Conservation (phyloP, 2,329 filamentous ascomycete genomes). For the Aureobasidium leucospermi region DNA sequence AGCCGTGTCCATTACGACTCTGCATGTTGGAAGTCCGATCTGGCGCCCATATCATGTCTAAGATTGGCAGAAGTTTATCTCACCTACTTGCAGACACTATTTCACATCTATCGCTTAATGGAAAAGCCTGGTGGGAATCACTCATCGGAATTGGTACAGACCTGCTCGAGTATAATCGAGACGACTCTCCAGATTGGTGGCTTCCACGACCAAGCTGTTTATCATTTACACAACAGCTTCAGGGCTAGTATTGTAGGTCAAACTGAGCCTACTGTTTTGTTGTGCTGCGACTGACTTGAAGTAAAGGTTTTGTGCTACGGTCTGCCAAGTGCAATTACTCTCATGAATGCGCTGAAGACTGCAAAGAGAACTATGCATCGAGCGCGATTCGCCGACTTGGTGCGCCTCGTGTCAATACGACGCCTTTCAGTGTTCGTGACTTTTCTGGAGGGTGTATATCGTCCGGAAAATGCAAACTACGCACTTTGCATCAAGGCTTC, state of each 20-base stretch:
- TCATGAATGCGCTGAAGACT: conserved; percentile 15
- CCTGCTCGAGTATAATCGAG: conserved; percentile 15
- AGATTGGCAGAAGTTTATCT: conserved; percentile 18
- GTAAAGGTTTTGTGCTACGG: conserved; percentile 18
- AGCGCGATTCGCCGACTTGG: conserved; percentile 19
- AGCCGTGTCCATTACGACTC: conserved; percentile 17
- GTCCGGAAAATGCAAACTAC: conserved; percentile 18
- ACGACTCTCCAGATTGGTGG: conserved; percentile 17
- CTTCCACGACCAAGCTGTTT: not conserved
- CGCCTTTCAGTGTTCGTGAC: conserved; percentile 19
- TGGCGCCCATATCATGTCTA: conserved; percentile 12
- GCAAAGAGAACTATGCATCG: not conserved
- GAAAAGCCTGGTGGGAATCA: conserved; percentile 5
- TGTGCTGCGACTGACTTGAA: not conserved
- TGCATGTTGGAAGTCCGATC: conserved; percentile 17
- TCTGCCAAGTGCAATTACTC: conserved; percentile 16
- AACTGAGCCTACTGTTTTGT: too few relatives aligned
- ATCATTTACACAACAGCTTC: not conserved
- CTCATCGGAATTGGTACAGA: conserved; percentile 5
- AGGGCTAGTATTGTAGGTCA: not conserved
- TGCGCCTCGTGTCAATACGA: conserved; percentile 17
- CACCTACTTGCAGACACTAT: conserved; percentile 17
- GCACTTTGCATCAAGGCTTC: conserved; percentile 19
- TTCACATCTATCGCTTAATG: conserved; percentile 18
- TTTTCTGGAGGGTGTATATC: conserved; percentile 19